Conservation (phyloP, 306 rosid species). For the Citrullus colocynthis region DNA sequence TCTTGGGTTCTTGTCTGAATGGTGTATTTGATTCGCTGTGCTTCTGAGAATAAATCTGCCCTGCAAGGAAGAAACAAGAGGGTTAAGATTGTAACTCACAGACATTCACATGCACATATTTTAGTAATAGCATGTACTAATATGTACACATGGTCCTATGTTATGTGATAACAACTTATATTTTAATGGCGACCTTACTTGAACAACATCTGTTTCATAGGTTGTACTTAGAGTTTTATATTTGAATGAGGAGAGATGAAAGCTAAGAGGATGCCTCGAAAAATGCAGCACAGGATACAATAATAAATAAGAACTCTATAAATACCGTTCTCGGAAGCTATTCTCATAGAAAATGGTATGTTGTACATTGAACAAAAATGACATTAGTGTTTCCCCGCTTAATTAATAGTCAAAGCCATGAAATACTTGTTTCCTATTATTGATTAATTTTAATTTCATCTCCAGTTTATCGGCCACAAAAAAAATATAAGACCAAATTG, state of each 20-base stretch:
- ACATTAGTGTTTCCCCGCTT: not conserved
- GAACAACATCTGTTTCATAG: no score
- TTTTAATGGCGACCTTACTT: not conserved
- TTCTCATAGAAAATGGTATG: not conserved
- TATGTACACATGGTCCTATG: not conserved
- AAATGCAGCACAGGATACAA: not conserved
- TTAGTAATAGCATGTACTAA: not conserved
- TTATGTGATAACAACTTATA: not conserved
- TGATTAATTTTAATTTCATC: not conserved
- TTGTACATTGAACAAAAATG: not conserved
- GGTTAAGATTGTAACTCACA: not conserved
- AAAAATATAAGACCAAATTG: not conserved
- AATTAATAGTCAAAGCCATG: no score
- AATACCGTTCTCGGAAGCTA: not conserved
- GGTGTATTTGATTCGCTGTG: slow-evolving; percentile 42
- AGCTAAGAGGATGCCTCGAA: not conserved
- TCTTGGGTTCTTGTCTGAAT: slow-evolving; percentile 48
- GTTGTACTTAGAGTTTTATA: not conserved
- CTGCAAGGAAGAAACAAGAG: slow-evolving; percentile 25
- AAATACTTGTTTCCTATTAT: not conserved
- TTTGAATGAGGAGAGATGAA: not conserved
- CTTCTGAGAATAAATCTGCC: slow-evolving; percentile 58
- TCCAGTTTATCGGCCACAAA: not conserved
- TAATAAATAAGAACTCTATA: not conserved
- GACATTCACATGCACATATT: not conserved